Conservation (phyloP, 164 flowering plant genomes). For the Euptelea pleiosperma region DNA sequence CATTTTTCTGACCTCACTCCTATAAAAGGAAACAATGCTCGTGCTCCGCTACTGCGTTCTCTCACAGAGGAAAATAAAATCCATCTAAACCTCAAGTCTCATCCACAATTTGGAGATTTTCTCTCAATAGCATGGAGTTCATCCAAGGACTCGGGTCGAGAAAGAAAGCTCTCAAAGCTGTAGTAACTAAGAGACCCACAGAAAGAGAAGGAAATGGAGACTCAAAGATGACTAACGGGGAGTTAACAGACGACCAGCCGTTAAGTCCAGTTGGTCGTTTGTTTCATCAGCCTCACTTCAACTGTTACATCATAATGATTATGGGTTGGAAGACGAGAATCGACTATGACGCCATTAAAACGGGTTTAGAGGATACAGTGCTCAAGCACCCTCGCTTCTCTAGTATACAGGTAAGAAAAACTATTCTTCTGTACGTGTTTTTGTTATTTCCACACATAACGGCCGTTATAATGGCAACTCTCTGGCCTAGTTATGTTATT, state of each 20-base stretch:
- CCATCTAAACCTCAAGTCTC: too few relatives aligned
- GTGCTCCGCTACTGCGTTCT: too few relatives aligned
- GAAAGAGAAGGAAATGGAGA: too few relatives aligned
- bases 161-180: not conserved
- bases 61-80: too few relatives aligned
- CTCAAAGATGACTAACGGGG: not conserved
- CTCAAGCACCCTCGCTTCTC: constrained; percentile 48
- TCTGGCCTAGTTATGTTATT: too few relatives aligned
- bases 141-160: constrained; percentile 2
- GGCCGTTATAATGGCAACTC: too few relatives aligned
- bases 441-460: too few relatives aligned
- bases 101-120: too few relatives aligned
- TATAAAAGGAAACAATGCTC: too few relatives aligned
- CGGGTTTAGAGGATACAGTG: constrained; percentile 25
- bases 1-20: too few relatives aligned
- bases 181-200: not conserved
- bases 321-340: constrained; percentile 41
- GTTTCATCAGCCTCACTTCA: constrained; percentile 42
- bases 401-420: constrained; percentile 41
- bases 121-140: too few relatives aligned
- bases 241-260: constrained; percentile 28
- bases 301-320: constrained; percentile 35
- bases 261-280: constrained; percentile 44
- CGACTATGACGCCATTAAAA: constrained; percentile 20
- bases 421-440: too few relatives aligned